Percentiles rank a stretch among this genome's conserved stretches.
Conservation (phyloP, 768 basidiomycete species). For the Phylloporus sp. region DNA sequence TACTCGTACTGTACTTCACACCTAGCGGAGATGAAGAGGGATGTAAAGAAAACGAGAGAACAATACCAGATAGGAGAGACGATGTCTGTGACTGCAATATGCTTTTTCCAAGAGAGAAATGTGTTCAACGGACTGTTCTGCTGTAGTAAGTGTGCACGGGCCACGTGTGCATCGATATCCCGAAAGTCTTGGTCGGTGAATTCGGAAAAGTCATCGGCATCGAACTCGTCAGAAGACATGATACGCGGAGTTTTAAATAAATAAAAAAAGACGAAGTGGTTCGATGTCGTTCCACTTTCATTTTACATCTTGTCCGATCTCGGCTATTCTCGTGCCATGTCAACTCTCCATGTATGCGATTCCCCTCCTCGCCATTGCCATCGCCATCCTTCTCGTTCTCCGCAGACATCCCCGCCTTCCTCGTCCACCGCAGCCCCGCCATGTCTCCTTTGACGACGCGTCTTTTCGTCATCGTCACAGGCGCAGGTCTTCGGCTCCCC, state of each 20-base stretch:
- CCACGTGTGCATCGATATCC: slow-evolving; percentile 27
- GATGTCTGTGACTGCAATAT: slow-evolving; percentile 62
- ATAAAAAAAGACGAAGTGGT: slow-evolving; percentile 20
- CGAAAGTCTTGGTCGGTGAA: slow-evolving; percentile 58
- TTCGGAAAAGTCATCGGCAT: slow-evolving; percentile 48
- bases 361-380: slow-evolving; percentile 6
- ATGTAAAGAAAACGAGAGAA: background rate
- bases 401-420: background rate
- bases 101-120: slow-evolving; percentile 41
- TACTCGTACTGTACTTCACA: slow-evolving; percentile 82
- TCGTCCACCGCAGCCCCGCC: slow-evolving; percentile 4
- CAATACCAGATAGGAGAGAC: slow-evolving; percentile 56
- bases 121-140: slow-evolving; percentile 37
- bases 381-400: background rate
- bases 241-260: slow-evolving; percentile 22
- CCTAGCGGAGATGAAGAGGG: slow-evolving; percentile 39
- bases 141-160: slow-evolving; percentile 16
- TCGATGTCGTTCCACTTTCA: slow-evolving; percentile 1
- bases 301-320: background rate
- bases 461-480: background rate
- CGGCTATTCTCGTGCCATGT: slow-evolving; percentile 1
- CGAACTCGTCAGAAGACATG: slow-evolving; percentile 38
- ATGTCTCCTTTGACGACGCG: slow-evolving; percentile 13
- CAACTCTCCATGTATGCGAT: background rate
- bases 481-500: background rate